Evolutionary conservation across 2,329 filamentous ascomycete species (phyloP), one percentile per base, ranked within the genome.

Genomic region (Pseudogymnoascus sp.): DNA sequence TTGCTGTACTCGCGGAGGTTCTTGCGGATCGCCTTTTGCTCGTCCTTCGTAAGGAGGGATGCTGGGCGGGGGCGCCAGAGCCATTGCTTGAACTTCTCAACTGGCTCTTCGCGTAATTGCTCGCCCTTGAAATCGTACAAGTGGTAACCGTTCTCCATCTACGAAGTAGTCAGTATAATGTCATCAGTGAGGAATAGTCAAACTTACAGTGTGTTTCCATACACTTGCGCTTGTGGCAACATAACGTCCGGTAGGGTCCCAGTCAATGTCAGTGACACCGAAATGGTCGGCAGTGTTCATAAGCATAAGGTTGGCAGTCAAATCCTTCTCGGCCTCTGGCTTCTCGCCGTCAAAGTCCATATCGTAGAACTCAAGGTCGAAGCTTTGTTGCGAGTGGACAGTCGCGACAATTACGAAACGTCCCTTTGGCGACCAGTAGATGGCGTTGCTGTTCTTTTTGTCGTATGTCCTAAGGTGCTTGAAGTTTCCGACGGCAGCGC

Each of bases 71-170:
- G 95, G 49, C 95, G 89, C 95, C 95, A 99, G 67, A 90, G 78
- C 79, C 93, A 91, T 77, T 99, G 95, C 85, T 97, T 97, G 85
- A 99, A 97, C 78, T 96, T 96, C 69, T 99, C 95, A 64, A 96
- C 84, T 61, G 87, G 88, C 77, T 97, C 91, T 78, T 99, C 96
- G 64, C 92, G 88, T 62, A 99, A 86, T 62, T 89, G 84, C 71
- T 90, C 88, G 68, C 95, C 96, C 76, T 88, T 90, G 85, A 99
- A 99, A 75, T 96, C 93, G 84, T 97, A 97, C 66, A 99, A 80
- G 77, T 97, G 93, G 82, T 96, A 99, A 67, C 95, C 95, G 75
- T 97, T 99, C 82, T 99, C 95, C 91, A 97, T 96, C 91, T 96
- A 73, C 59, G 59, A 18, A 60, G 59, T 53, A 62, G 37, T 73